Percentiles rank a stretch among this genome's conserved stretches.
phyloP scores from a whole-genome alignment of 495 filamentous ascomycete species.

The Corynascus novoguineensis region DNA sequence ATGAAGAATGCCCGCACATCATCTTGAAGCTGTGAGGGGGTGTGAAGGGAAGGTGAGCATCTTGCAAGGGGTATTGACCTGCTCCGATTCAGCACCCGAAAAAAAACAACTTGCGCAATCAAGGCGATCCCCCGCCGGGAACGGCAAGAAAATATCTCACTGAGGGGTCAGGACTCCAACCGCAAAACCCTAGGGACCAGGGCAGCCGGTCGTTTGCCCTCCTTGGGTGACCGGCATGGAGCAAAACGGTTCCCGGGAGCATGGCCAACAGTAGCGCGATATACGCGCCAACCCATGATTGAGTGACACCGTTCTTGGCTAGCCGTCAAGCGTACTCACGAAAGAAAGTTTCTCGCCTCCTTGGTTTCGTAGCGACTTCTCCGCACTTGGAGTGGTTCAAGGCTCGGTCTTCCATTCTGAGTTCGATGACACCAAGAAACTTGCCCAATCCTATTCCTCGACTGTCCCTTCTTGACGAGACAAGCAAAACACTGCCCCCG shows the following conservation, averaged over 20 bases:
- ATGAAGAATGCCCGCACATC: conserved; percentile 26
- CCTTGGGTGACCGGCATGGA: neutral
- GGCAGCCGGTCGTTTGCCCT: conserved; percentile 1
- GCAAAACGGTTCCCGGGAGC: neutral
- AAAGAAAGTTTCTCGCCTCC: neutral
- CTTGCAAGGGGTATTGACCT: neutral
- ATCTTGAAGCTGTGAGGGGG: conserved; percentile 7
- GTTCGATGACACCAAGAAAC: neutral
- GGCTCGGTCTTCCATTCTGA: neutral
- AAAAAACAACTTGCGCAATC: conserved; percentile 3
- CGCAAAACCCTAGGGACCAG: neutral
- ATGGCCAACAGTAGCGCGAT: neutral
- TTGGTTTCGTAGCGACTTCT: conserved; percentile 9
- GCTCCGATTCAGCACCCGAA: conserved; percentile 1
- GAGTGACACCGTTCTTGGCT: neutral
- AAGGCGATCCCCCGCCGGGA: conserved; percentile 15
- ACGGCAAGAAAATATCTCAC: neutral
- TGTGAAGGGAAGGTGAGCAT: conserved; percentile 4
- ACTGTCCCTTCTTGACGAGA: neutral
- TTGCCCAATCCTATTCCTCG: neutral
- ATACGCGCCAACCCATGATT: neutral
- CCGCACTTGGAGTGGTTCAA: conserved; percentile 7
- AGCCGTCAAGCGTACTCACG: conserved; percentile 19
- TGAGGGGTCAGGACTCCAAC: neutral
- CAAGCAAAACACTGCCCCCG: neutral